phyloP scores from a whole-genome alignment of 768 basidiomycete species.

The Pulveroboletus sp. region DNA sequence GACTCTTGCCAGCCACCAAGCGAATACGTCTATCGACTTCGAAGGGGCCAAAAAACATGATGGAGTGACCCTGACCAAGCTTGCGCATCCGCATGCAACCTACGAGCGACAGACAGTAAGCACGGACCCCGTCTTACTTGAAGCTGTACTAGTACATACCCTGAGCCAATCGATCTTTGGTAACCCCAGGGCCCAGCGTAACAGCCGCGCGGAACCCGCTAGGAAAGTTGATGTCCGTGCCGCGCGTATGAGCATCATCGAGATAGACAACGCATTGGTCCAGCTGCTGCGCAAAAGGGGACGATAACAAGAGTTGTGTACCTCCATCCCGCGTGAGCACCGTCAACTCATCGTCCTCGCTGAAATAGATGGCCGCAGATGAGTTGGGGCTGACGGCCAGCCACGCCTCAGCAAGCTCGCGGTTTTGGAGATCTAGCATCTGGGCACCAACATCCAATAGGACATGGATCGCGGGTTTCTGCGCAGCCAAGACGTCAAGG shows the following conservation, averaged over 20 bases:
- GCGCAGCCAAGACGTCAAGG: constrained; percentile 32
- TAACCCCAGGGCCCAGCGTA: constrained; percentile 37
- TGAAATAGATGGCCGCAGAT: constrained; percentile 33
- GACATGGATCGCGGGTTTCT: constrained; percentile 41
- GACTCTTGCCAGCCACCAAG: constrained; percentile 11
- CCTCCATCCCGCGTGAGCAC: constrained; percentile 32
- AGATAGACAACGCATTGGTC: constrained; percentile 37
- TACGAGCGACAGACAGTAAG: constrained; percentile 8
- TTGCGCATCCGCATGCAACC: constrained; percentile 56
- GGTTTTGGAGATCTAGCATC: constrained; percentile 49
- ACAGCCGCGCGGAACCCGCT: constrained; percentile 34
- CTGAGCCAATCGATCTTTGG: constrained; percentile 36
- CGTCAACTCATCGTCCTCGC: constrained; percentile 31
- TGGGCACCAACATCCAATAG: constrained; percentile 58
- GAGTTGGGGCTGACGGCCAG: constrained; percentile 21
- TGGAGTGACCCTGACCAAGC: constrained; percentile 45
- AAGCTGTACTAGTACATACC: constrained; percentile 24
- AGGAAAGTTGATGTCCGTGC: constrained; percentile 39
- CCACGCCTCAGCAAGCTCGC: constrained; percentile 41
- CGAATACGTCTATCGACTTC: constrained; percentile 41
- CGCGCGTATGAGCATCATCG: constrained; percentile 40
- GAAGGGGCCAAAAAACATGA: constrained; percentile 46
- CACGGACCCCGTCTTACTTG: neutral
- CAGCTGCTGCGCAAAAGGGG: constrained; percentile 33
- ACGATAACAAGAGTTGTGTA: constrained; percentile 28